Conservation (phyloP, 768 basidiomycete genomes). For the Leccinum rimulosum region DNA sequence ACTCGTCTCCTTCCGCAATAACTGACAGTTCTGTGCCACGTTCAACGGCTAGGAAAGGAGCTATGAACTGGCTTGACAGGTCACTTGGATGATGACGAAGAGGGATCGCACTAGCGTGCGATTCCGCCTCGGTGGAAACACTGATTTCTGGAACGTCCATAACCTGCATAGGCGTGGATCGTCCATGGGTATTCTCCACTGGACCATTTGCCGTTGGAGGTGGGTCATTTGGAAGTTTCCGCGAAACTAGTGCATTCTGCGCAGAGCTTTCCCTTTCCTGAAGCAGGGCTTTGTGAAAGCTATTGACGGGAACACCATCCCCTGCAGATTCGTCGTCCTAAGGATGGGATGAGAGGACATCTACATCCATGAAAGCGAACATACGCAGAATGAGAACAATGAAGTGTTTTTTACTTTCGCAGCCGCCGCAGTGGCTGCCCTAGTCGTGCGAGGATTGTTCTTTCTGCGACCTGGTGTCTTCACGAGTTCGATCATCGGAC, state of each 20-base stretch:
- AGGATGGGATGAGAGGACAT: conserved; percentile 10
- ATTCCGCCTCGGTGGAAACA: conserved; percentile 5
- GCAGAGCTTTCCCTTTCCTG: conserved; percentile 29
- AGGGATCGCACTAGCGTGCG: neutral
- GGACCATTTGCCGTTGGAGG: neutral
- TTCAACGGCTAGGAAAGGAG: conserved; percentile 23
- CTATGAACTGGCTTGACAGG: conserved; percentile 1
- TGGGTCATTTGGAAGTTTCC: neutral
- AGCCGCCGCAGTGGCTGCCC: conserved; percentile 37
- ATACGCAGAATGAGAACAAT: conserved; percentile 47
- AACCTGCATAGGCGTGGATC: conserved; percentile 3
- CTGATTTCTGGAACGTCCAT: conserved; percentile 5
- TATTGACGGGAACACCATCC: conserved; percentile 45
- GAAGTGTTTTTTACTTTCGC: conserved; percentile 46
- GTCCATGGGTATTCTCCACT: neutral
- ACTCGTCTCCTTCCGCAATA: conserved; percentile 71
- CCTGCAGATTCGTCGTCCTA: conserved; percentile 37
- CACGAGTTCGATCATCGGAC: conserved; percentile 73
- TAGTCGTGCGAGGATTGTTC: conserved; percentile 48
- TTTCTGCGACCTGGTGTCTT: conserved; percentile 83
- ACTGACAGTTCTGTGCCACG: conserved; percentile 53
- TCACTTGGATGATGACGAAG: conserved; percentile 2
- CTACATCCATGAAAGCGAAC: conserved; percentile 3
- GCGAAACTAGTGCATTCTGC: neutral
- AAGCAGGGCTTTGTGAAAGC: conserved; percentile 46